These are phyloP conservation scores for Fusarium buharicum DNA, from an alignment of 2,329 filamentous ascomycete genomes.

Conservation along the genomic window DNA sequence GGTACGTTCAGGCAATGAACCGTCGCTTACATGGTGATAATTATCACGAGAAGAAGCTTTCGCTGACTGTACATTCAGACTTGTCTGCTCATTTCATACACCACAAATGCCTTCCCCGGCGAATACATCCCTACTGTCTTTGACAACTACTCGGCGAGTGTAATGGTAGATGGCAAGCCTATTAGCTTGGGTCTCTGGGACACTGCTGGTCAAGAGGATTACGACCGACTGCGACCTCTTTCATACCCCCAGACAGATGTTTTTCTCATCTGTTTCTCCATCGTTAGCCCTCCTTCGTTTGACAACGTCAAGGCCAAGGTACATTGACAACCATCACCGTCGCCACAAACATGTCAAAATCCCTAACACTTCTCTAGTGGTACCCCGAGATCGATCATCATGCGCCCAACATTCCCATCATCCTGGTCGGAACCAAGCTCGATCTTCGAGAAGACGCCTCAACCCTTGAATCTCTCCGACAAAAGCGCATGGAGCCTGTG, in stretches of 20 bases:
- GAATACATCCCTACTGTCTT: conserved; percentile 99
- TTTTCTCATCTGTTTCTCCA: conserved; percentile 98
- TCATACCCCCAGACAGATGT: conserved; percentile 99
- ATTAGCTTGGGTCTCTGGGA: conserved; percentile 98
- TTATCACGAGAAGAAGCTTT: conserved; percentile 10
- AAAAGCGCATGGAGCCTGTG: conserved; percentile 97
- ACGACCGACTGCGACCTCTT: conserved; percentile 91
- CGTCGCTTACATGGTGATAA: conserved; percentile 4
- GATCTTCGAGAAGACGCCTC: conserved; percentile 90
- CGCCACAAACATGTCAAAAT: conserved; percentile 3
- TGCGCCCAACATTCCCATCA: conserved; percentile 93
- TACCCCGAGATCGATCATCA: conserved; percentile 98
- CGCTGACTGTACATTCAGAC: conserved; percentile 71
- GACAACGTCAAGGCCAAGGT: conserved; percentile 99
- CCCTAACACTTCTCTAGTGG: conserved; percentile 70
- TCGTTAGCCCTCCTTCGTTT: conserved; percentile 96
- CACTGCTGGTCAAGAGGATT: conserved; percentile 98
- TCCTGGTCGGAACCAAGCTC: conserved; percentile 96
- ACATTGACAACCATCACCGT: conserved; percentile 47
- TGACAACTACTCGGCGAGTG: conserved; percentile 98
- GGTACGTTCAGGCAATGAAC: conserved; percentile 59
- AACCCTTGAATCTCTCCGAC: conserved; percentile 82
- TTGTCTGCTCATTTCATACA: conserved; percentile 99
- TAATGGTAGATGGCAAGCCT: conserved; percentile 98
- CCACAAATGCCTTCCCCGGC: conserved; percentile 99